Conservation (phyloP, 208 protist genomes). For the Trypanosoma congolense region DNA sequence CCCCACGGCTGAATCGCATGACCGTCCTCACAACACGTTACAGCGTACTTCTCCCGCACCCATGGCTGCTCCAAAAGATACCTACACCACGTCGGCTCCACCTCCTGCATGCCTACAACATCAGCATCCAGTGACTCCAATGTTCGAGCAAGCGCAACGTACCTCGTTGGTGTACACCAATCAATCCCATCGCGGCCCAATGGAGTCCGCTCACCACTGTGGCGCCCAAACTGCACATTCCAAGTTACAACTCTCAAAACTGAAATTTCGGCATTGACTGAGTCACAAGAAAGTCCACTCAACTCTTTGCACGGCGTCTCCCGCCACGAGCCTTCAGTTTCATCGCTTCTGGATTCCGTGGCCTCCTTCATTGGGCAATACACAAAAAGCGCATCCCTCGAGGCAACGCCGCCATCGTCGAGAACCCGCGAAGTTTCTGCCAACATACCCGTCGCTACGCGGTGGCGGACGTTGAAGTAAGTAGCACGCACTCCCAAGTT, state of each 20-base stretch:
- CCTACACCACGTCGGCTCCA: conserved; percentile 41
- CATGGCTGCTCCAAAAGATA: conserved; percentile 42
- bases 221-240: conserved; percentile 53
- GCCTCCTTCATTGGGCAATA: not conserved
- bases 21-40: conserved; percentile 29
- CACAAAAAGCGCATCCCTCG: conserved; percentile 21
- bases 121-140: conserved; percentile 38
- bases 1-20: conserved; percentile 48
- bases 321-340: conserved; percentile 14
- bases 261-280: conserved; percentile 15
- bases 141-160: conserved; percentile 36
- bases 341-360: not conserved
- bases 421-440: conserved; percentile 24
- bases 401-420: conserved; percentile 10
- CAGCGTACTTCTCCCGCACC: conserved; percentile 35
- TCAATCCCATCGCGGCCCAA: conserved; percentile 49
- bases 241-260: conserved; percentile 44
- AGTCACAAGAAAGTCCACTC: not conserved
- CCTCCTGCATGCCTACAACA: conserved; percentile 62
- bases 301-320: conserved; percentile 22
- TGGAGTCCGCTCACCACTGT: conserved; percentile 45
- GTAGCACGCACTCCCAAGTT: conserved; percentile 59
- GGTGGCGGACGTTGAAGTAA: conserved; percentile 53
- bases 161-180: conserved; percentile 54
- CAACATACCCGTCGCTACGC: conserved; percentile 8